These are phyloP conservation scores for Chlamydomonas sphaeroides DNA, from an alignment of 139 green algal species.

Conservation along the genomic window DNA sequence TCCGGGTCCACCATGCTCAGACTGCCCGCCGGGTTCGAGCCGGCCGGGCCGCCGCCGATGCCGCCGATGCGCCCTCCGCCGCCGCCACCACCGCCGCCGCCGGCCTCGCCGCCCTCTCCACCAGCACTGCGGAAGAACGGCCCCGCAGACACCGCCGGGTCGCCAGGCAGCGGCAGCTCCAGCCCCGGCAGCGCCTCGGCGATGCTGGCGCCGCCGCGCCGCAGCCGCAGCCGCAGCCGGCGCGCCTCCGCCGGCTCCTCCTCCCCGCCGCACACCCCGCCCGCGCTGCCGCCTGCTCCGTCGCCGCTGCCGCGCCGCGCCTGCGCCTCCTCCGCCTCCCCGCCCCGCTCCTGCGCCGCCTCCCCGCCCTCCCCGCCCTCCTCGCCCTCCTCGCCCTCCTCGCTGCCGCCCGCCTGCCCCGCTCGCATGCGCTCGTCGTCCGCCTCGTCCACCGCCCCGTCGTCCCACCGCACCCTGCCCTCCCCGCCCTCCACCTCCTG, in stretches of 20 bases:
- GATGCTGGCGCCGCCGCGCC: constrained; percentile 2
- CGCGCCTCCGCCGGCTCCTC: constrained; percentile 25
- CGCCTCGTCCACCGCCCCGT: too few relatives aligned
- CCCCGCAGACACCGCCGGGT: not conserved
- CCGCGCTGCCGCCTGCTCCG: too few relatives aligned
- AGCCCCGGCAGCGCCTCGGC: constrained; percentile 6
- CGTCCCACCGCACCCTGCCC: too few relatives aligned
- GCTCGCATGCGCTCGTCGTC: too few relatives aligned
- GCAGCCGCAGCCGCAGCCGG: not conserved
- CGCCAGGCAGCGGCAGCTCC: constrained; percentile 11
- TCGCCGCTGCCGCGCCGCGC: too few relatives aligned
- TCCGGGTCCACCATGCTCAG: constrained; percentile 18
- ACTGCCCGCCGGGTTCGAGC: too few relatives aligned
- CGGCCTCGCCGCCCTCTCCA: not conserved
- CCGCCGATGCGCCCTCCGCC: not conserved
- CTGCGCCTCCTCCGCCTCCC: constrained; percentile 34
- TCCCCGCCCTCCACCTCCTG: too few relatives aligned
- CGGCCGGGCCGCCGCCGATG: not conserved
- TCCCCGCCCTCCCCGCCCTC: too few relatives aligned
- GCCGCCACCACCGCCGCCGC: not conserved
- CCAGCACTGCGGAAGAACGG: not conserved
- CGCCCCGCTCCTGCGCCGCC: too few relatives aligned
- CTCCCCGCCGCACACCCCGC: too few relatives aligned
- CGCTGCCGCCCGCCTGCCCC: too few relatives aligned
- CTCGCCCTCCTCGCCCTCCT: too few relatives aligned